Conservation (phyloP, 2,329 filamentous ascomycete genomes). For the Diaporthe batatas region DNA sequence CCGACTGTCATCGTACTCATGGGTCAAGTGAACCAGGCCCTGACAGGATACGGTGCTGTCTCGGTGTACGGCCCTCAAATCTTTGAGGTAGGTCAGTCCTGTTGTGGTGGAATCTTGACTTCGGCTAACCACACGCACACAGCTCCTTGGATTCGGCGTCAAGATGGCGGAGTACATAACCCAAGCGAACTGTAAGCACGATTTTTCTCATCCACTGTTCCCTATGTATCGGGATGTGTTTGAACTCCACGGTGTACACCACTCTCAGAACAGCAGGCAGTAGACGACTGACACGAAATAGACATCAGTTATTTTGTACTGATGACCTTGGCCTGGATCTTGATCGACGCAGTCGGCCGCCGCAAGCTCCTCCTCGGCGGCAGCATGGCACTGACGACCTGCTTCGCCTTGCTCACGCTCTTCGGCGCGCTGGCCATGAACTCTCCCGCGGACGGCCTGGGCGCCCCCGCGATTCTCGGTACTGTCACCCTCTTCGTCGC, state of each 20-base stretch:
- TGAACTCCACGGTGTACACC: neutral
- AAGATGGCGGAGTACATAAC: slow-evolving; percentile 67
- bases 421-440: slow-evolving; percentile 64
- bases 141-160: slow-evolving; percentile 68
- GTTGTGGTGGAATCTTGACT: neutral
- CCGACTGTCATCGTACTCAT: slow-evolving; percentile 72
- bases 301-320: slow-evolving; percentile 70
- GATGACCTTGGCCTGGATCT: slow-evolving; percentile 72
- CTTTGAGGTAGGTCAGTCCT: slow-evolving; percentile 54
- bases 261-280: neutral
- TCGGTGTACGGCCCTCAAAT: slow-evolving; percentile 75
- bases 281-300: neutral
- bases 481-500: slow-evolving; percentile 67
- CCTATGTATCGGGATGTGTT: neutral
- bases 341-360: slow-evolving; percentile 68
- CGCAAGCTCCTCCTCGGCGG: slow-evolving; percentile 67
- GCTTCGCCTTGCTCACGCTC: slow-evolving; percentile 64
- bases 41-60: slow-evolving; percentile 71
- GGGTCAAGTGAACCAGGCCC: slow-evolving; percentile 72
- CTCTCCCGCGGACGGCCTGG: slow-evolving; percentile 50
- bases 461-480: slow-evolving; percentile 61
- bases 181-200: slow-evolving; percentile 63
- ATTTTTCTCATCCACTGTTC: neutral
- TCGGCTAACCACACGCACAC: neutral
- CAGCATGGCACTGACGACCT: slow-evolving; percentile 60